Base-by-base conservation (phyloP, 108 stramenopile genomes). In the Skeletonema menzelii region DNA sequence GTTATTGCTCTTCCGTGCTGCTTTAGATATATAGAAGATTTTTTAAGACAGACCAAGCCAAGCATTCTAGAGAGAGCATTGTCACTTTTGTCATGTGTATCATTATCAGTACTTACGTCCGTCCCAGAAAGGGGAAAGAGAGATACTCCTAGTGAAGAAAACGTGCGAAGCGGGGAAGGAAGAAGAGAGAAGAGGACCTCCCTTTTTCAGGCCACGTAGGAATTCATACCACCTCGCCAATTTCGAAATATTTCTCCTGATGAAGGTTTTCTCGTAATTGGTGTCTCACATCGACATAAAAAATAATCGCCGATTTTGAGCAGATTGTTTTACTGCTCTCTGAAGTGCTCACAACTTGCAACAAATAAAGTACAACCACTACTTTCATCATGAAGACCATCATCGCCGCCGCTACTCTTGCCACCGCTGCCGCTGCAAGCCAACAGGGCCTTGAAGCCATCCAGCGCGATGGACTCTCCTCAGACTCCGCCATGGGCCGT, bases 401-500 rank as follows among this genome's bases (percentile, higher is more conserved):
- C 49, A 53, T 53, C 49, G 22, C 22, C 49, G 49, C 49, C 19
- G 10, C 49, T 10, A 53, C 78, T 24, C 27, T 67, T 31, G 74
- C 68, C 34, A 27, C 71, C 63, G 65, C 63, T 53, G 79, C 80
- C 58, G 70, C 72, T 24, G 58, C 37, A 44, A 79, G 69, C 56
- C 56, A 72, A 61, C 56, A 79, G 19, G 72, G 72, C 37, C 77
- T 79, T 38, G 70, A 64, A 53, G 65, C 22, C 34, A 53, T 79
- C 53, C 77, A 79, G 49, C 44, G 65, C 20, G 85, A 83, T 53
- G 84, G 85, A 40, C 78, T 91, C 73, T 44, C 79, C 42, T 65
- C 76, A 30, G 46, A 84, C 59, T 86, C 86, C 27, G 34, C 67
- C 13, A 68, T 85, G 31, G 90, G 85, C 31, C 83, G 79, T 49